Conservation (phyloP, 2,329 filamentous ascomycete genomes). For the Colletotrichum spaethianum region DNA sequence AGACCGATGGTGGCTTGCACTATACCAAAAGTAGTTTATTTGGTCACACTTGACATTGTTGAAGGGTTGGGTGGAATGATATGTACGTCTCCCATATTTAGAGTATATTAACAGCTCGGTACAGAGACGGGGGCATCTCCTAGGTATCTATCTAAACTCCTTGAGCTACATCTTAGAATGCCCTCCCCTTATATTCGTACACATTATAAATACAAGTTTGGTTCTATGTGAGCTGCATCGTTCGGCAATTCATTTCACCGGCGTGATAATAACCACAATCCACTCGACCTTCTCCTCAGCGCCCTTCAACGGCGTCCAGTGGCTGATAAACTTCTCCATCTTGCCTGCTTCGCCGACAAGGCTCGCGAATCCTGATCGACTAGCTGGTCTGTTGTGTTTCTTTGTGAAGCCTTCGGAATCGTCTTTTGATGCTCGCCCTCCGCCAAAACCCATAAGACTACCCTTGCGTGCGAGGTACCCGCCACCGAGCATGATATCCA, state of each 20-base stretch:
- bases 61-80: neutral
- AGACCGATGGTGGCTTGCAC: too few species aligned
- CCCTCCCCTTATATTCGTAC: neutral
- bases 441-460: slow-evolving; percentile 37
- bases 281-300: slow-evolving; percentile 37
- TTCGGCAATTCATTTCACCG: neutral
- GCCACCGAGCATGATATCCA: slow-evolving; percentile 46
- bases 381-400: slow-evolving; percentile 23
- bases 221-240: neutral
- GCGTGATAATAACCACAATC: slow-evolving; percentile 40
- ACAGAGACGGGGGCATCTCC: neutral
- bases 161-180: neutral
- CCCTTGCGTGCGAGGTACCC: slow-evolving; percentile 34
- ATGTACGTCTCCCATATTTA: too few species aligned
- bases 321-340: slow-evolving; percentile 36
- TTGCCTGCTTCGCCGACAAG: slow-evolving; percentile 32
- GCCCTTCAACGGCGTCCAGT: slow-evolving; percentile 43
- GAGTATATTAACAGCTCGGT: neutral
- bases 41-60: neutral
- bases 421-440: slow-evolving; percentile 35
- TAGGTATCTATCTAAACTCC: neutral
- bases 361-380: slow-evolving; percentile 37
- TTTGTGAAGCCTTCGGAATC: slow-evolving; percentile 19
- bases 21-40: neutral
- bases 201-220: slow-evolving; percentile 22